These are phyloP conservation scores for Phaeosphaeria sp. DNA, from an alignment of 2,329 filamentous ascomycete species.

Conservation along the genomic window DNA sequence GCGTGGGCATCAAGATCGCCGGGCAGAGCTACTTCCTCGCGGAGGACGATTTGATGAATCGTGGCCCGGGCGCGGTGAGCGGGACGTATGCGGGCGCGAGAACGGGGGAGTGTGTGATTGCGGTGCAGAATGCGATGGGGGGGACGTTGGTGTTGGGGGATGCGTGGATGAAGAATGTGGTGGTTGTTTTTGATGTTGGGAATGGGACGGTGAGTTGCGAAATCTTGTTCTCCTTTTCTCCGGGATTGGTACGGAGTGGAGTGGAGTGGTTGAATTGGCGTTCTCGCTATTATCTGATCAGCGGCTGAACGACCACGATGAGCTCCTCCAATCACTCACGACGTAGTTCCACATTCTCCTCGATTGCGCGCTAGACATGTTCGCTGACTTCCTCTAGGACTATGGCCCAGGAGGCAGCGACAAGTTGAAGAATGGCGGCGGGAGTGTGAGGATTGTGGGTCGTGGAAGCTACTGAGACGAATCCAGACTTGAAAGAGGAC, in stretches of 20 bases:
- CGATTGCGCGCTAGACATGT: background rate
- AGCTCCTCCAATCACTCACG: no score
- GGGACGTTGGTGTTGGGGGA: conserved; percentile 48
- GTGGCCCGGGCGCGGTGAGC: conserved; percentile 12
- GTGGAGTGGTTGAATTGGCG: no score
- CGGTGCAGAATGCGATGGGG: conserved; percentile 20
- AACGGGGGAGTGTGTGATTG: conserved; percentile 19
- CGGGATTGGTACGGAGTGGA: no score
- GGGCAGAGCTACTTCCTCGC: conserved; percentile 23
- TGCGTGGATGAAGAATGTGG: conserved; percentile 55
- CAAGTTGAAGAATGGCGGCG: conserved; percentile 32
- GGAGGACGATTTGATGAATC: conserved; percentile 26
- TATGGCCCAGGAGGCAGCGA: background rate
- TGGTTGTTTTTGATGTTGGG: conserved; percentile 57
- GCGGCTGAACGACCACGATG: no score
- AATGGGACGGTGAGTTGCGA: background rate
- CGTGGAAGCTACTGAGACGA: conserved; percentile 12
- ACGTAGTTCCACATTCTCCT: no score
- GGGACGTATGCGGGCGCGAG: conserved; percentile 4
- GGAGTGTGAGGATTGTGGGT: conserved; percentile 47
- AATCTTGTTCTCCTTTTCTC: no score
- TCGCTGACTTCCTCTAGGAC: background rate
- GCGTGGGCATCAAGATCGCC: conserved; percentile 23
- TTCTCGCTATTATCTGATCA: no score
- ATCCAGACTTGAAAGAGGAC: background rate